Evolutionary conservation across 257 asterid species (phyloP), one percentile per base, ranked within the genome.

Genomic region (Thymus mandschuricus): DNA sequence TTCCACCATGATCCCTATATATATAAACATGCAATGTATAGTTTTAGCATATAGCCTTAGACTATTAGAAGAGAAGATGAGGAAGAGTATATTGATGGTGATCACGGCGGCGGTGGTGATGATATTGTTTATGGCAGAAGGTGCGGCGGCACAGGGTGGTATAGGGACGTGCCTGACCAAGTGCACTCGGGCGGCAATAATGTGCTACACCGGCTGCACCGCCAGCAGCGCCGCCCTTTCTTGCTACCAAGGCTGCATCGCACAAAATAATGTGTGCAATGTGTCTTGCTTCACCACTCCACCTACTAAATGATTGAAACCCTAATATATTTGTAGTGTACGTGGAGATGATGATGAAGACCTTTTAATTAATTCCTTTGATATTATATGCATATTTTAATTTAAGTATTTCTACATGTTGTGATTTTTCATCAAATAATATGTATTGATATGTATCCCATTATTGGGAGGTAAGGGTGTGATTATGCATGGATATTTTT

Each of bases 241-340:
- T 3, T 80, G 84, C 70, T 80, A 72, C 57, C 84, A 80, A 68
- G 73, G 72, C 13, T 80, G 84, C 44, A 69, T 58, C 13, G 48
- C 72, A 0, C 35, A 56, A 9, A 10, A 41, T 34, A 33, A 56
- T 33, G 75, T 54, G 29, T 80, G 84, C 8, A 10, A 63, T 9
- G 21, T 60, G 12, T 35, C 81, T 63, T 80, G 84, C 61, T 6
- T 45, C 13, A 69, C 64, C 33, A 7, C 63, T n/a, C 68, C 66
- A 0, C 50, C 51, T 34, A 38, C 6, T 38, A 38, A 38, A 21
- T 21, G 21, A 21, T 21, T 21, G 21, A 21, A 21, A 38, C 41
- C 41, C 41, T 38, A 38, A 38, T 38, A 38, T 38, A 38, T 38
- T 1, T 38, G 6, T 38, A 38, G 4, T 38, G 41, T 38, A 7